phyloP scores from a whole-genome alignment of 495 filamentous ascomycete species.

The Aspergillus sparsus region DNA sequence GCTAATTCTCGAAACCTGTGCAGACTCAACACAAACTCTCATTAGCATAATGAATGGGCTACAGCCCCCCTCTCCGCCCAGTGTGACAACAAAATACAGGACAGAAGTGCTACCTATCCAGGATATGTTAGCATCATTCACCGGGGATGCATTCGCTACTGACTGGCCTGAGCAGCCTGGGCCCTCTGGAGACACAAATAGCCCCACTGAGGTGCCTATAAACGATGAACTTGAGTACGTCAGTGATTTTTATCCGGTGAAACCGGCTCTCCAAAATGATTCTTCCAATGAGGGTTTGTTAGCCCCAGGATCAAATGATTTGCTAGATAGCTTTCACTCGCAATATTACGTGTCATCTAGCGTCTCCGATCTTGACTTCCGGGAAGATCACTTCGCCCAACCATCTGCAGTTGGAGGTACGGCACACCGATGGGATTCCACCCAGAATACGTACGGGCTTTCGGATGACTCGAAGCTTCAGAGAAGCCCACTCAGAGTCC shows the following conservation, averaged over 20 bases:
- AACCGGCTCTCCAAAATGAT: constrained; percentile 37
- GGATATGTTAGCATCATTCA: constrained; percentile 87
- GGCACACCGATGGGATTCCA: constrained; percentile 77
- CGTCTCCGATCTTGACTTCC: constrained; percentile 61
- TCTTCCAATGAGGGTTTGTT: constrained; percentile 41
- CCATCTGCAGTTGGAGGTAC: constrained; percentile 62
- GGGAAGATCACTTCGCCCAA: constrained; percentile 78
- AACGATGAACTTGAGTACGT: constrained; percentile 62
- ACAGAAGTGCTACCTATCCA: constrained; percentile 83
- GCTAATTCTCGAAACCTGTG: constrained; percentile 89
- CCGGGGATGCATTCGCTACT: constrained; percentile 73
- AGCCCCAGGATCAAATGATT: constrained; percentile 47
- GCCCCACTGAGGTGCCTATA: constrained; percentile 32
- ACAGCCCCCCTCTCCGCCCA: constrained; percentile 77
- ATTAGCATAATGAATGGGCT: constrained; percentile 78
- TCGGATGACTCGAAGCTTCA: constrained; percentile 61
- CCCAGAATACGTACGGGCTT: constrained; percentile 68
- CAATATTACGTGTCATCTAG: constrained; percentile 54
- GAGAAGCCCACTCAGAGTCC: constrained; percentile 71
- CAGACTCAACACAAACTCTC: constrained; percentile 94
- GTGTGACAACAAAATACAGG: constrained; percentile 77
- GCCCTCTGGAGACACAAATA: constrained; percentile 16
- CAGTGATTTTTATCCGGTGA: constrained; percentile 61
- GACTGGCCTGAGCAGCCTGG: constrained; percentile 22
- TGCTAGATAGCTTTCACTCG: constrained; percentile 65